phyloP scores from a whole-genome alignment of 2,329 filamentous ascomycete species.

The Capronia coronata region DNA sequence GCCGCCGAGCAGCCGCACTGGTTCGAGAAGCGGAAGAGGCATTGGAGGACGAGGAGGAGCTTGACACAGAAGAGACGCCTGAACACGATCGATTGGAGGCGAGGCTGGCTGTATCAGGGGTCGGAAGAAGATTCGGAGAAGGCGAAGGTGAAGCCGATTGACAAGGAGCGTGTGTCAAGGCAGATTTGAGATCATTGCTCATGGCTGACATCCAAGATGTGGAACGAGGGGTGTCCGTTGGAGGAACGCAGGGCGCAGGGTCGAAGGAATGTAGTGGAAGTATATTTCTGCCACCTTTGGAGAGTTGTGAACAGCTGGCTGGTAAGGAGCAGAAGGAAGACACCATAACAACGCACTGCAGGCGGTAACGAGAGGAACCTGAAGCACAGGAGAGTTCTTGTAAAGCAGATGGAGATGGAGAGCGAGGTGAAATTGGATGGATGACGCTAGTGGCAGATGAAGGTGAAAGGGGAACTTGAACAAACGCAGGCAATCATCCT shows the following conservation, averaged over 20 bases:
- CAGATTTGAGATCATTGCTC: conserved; percentile 14
- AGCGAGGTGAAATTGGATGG: conserved; percentile 16
- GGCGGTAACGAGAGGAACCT: background rate
- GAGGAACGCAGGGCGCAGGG: background rate
- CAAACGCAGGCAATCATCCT: background rate
- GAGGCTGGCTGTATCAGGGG: conserved; percentile 16
- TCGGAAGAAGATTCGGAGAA: conserved; percentile 24
- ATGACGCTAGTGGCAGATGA: conserved; percentile 13
- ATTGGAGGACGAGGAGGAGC: conserved; percentile 41
- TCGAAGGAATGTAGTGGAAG: background rate
- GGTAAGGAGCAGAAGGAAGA: background rate
- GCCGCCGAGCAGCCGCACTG: conserved; percentile 44
- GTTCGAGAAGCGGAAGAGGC: conserved; percentile 40
- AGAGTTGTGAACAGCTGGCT: background rate
- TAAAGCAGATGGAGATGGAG: conserved; percentile 3
- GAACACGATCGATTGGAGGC: conserved; percentile 41
- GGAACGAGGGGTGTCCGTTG: background rate
- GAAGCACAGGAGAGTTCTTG: conserved; percentile 9
- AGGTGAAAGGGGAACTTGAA: conserved; percentile 8
- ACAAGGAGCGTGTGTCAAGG: conserved; percentile 7
- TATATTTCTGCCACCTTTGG: background rate
- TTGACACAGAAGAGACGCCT: conserved; percentile 41
- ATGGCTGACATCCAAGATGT: conserved; percentile 7
- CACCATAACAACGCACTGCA: background rate
- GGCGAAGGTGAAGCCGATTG: conserved; percentile 18